These are phyloP conservation scores for Huntiella savannae DNA, from an alignment of 2,329 filamentous ascomycete genomes.

Conservation along the genomic window DNA sequence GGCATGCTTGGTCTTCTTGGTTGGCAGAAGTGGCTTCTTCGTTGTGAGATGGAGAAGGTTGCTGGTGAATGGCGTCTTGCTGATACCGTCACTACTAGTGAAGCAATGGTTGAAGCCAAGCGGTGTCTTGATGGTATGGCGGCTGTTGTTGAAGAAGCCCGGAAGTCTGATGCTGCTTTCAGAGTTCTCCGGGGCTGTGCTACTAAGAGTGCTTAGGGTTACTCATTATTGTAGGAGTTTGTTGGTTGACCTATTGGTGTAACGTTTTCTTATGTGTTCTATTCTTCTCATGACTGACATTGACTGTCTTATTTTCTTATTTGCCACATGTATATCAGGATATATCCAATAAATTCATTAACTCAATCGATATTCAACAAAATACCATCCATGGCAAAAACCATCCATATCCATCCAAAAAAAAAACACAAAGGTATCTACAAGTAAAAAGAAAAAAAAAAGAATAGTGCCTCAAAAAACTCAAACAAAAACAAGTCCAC, in stretches of 20 bases:
- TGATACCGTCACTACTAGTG: slow-evolving; percentile 31
- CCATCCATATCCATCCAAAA: too few species aligned
- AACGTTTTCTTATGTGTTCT: not conserved
- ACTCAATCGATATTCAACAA: not conserved
- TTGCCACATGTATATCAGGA: not conserved
- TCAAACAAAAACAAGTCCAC: too few species aligned
- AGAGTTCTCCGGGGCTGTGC: slow-evolving; percentile 44
- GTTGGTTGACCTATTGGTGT: not conserved
- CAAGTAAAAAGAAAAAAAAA: too few species aligned
- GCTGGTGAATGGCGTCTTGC: slow-evolving; percentile 44
- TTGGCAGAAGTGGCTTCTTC: slow-evolving; percentile 93
- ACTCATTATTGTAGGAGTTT: not conserved
- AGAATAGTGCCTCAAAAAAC: too few species aligned
- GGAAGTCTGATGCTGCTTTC: slow-evolving; percentile 38
- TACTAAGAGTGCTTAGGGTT: slow-evolving; percentile 31
- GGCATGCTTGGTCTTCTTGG: slow-evolving; percentile 73
- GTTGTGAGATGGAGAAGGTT: slow-evolving; percentile 63
- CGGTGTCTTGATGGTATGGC: slow-evolving; percentile 41
- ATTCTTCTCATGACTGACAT: not conserved
- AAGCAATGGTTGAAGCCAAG: slow-evolving; percentile 34
- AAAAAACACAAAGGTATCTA: too few species aligned
- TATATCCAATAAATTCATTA: not conserved
- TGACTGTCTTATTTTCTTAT: slow-evolving; percentile 1
- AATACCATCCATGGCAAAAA: not conserved
- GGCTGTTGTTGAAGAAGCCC: slow-evolving; percentile 43